Base-by-base conservation (phyloP, 768 basidiomycete genomes). In the Phylloporus rhodoxanthus region DNA sequence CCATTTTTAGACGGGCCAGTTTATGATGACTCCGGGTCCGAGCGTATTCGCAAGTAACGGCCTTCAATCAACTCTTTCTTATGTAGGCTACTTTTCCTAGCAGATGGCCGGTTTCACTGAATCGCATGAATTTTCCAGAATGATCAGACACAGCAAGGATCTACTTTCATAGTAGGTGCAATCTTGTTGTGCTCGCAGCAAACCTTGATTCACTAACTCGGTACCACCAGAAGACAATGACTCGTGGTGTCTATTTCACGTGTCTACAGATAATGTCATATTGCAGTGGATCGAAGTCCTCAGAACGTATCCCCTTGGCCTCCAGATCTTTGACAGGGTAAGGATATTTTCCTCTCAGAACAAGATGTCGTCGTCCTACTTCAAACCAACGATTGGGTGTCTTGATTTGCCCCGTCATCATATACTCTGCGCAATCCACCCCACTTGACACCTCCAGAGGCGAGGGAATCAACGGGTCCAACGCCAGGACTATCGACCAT, bases 351-450 rank as follows among this genome's bases (percentile, higher is more conserved):
- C 28, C 44, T 34, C 39, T 20, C 1, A 39, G 32, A 33, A 21
- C 32, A 26, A n/a, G 15, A 38, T 58, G 53, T 1, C 56, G 8
- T 48, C 47, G 5, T 49, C 51, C 53, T 10, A 29, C 28, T 29
- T 10, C 28, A 46, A 47, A 47, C 50, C 30, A 8, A 49, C 38
- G 4, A 23, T 26, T 2, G 47, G 40, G 5, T 33, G 32, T 14
- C 25, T 13, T n/a, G 45, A 45, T 33, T 7, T 41, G 0, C 23
- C 47, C 4, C 41, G 7, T 37, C 44, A 8, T 14, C 45, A 2
- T 21, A 17, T 17, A 10, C 19, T 37, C 52, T 13, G 21, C 26
- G 2, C 43, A 29, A 19, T 36, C 21, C 42, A 4, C 21, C 14
- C n/a, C 45, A 20, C 7, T 9, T 21, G 40, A 43, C 15, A 2